Percentiles rank a stretch among this genome's conserved stretches.
Conservation (phyloP, 768 basidiomycete species). For the Boletus reticuloceps region DNA sequence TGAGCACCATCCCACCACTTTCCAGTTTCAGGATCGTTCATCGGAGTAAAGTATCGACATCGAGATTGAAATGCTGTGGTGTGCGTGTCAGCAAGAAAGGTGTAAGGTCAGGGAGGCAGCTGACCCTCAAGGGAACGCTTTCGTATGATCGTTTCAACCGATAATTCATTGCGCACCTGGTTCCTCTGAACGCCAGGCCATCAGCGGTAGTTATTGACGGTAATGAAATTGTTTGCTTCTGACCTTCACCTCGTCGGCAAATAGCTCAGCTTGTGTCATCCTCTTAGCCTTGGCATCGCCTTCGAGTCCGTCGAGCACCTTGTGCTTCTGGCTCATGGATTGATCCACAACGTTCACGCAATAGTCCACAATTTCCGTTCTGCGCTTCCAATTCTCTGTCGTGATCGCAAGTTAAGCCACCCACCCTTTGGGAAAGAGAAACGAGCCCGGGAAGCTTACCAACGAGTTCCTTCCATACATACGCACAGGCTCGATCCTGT, state of each 20-base stretch:
- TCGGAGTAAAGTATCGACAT: slow-evolving; percentile 73
- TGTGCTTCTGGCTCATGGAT: slow-evolving; percentile 55
- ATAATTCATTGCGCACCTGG: slow-evolving; percentile 72
- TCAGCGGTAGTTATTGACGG: slow-evolving; percentile 29
- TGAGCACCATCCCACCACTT: slow-evolving; percentile 51
- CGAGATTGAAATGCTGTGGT: slow-evolving; percentile 69
- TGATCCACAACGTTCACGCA: slow-evolving; percentile 71
- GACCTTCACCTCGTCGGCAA: slow-evolving; percentile 72
- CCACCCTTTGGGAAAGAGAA: slow-evolving; percentile 13
- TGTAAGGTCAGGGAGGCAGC: slow-evolving; percentile 23
- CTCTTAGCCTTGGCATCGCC: slow-evolving; percentile 47
- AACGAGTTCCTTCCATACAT: slow-evolving; percentile 76
- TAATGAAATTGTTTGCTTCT: slow-evolving; percentile 29
- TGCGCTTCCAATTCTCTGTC: slow-evolving; percentile 66
- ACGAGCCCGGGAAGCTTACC: slow-evolving; percentile 45
- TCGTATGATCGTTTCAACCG: slow-evolving; percentile 70
- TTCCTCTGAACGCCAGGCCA: slow-evolving; percentile 47
- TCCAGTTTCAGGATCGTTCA: slow-evolving; percentile 53
- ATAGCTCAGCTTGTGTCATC: slow-evolving; percentile 54
- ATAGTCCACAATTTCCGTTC: slow-evolving; percentile 72
- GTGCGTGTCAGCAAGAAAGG: slow-evolving; percentile 19
- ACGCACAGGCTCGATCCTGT: slow-evolving; percentile 72
- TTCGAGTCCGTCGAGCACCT: slow-evolving; percentile 39
- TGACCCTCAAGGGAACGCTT: slow-evolving; percentile 69
- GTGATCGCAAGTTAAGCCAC: slow-evolving; percentile 20